phyloP scores from a whole-genome alignment of 179 eudicot species.

The Kewa caespitosa region DNA sequence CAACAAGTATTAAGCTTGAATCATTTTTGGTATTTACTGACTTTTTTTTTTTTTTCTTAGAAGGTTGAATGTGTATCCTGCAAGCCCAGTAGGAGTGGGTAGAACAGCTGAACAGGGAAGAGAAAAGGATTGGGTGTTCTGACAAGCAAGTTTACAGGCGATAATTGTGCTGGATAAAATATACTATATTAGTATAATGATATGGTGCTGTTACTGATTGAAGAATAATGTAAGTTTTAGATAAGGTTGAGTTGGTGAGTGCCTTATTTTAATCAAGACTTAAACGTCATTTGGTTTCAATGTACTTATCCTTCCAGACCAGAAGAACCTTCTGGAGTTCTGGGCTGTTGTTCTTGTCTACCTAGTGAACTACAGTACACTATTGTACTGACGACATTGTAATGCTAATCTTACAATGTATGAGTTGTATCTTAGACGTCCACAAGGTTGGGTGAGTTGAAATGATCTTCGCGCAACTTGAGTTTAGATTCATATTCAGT shows the following conservation, averaged over 20 bases:
- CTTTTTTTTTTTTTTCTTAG: background rate
- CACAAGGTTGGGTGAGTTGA: too few species aligned
- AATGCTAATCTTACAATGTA: too few species aligned
- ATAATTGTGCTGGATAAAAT: background rate
- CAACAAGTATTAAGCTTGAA: background rate
- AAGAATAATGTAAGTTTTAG: background rate
- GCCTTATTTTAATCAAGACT: too few species aligned
- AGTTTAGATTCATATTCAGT: too few species aligned
- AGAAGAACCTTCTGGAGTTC: too few species aligned
- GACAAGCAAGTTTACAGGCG: background rate
- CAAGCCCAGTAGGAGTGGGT: conserved; percentile 49
- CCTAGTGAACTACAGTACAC: too few species aligned
- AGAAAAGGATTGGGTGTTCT: background rate
- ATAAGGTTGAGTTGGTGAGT: background rate
- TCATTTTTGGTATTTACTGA: background rate
- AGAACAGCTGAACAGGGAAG: conserved; percentile 9
- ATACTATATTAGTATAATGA: background rate
- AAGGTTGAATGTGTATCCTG: conserved; percentile 25
- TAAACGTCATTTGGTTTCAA: too few species aligned
- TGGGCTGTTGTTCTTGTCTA: too few species aligned
- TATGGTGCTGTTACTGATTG: background rate
- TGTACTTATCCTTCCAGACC: too few species aligned
- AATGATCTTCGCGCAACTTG: too few species aligned
- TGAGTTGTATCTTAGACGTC: too few species aligned
- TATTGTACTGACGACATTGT: too few species aligned